phyloP scores from a whole-genome alignment of 192 early-diverging fungal species.

The Umbelopsis ramanniana region DNA sequence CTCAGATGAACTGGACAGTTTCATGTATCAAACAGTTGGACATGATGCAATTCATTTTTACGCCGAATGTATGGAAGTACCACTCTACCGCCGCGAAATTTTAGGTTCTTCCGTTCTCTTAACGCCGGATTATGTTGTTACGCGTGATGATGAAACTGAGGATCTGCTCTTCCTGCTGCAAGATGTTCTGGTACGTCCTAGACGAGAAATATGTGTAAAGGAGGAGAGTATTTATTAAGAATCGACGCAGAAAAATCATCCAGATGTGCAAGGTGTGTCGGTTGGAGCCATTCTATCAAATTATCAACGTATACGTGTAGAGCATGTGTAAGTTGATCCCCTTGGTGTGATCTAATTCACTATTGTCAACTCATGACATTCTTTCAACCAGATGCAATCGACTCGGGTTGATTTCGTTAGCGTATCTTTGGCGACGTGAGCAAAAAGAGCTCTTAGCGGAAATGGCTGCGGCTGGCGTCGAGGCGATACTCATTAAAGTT shows the following conservation, averaged over 20 bases:
- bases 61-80: slow-evolving; percentile 83
- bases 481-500: slow-evolving; percentile 92
- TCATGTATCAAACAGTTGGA: slow-evolving; percentile 97
- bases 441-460: slow-evolving; percentile 82
- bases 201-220: neutral
- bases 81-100: slow-evolving; percentile 81
- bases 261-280: slow-evolving; percentile 85
- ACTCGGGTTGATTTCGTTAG: slow-evolving; percentile 80
- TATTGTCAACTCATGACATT: neutral
- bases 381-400: slow-evolving; percentile 66
- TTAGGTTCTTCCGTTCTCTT: slow-evolving; percentile 68
- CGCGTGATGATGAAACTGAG: slow-evolving; percentile 90
- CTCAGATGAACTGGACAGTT: slow-evolving; percentile 90
- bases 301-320: slow-evolving; percentile 97
- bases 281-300: slow-evolving; percentile 96
- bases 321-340: slow-evolving; percentile 75
- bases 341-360: neutral
- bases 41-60: slow-evolving; percentile 86
- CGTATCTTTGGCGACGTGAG: slow-evolving; percentile 90
- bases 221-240: neutral
- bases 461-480: slow-evolving; percentile 79
- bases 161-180: slow-evolving; percentile 81
- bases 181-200: slow-evolving; percentile 63
- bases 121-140: slow-evolving; percentile 67
- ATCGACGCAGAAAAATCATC: slow-evolving; percentile 51